These are phyloP conservation scores for Gardenia jasminoides DNA, from an alignment of 257 asterid species.

Conservation along the genomic window DNA sequence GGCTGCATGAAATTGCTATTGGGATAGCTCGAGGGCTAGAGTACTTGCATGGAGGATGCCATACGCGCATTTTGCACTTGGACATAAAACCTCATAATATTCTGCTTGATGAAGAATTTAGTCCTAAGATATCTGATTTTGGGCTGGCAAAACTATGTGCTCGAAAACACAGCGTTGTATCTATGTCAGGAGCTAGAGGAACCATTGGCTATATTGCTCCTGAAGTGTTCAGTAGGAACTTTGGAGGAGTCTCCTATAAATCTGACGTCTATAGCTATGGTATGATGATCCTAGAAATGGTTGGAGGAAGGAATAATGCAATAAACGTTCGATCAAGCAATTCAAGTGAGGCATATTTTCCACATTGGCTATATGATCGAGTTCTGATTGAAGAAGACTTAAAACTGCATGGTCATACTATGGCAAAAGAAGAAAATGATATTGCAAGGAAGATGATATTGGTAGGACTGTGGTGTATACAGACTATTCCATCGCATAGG, in stretches of 20 bases:
- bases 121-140: conserved; percentile 40
- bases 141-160: conserved; percentile 30
- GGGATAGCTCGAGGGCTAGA: conserved; percentile 36
- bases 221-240: conserved; percentile 21
- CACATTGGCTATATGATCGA: conserved; percentile 26
- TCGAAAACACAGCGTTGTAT: conserved; percentile 15
- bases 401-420: neutral
- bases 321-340: neutral
- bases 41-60: conserved; percentile 36
- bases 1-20: conserved; percentile 21
- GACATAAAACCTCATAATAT: conserved; percentile 42
- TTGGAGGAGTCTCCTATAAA: conserved; percentile 30
- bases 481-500: conserved; percentile 22
- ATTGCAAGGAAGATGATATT: conserved; percentile 27
- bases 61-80: conserved; percentile 30
- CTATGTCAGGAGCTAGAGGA: conserved; percentile 26
- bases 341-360: conserved; percentile 25
- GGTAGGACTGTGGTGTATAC: neutral
- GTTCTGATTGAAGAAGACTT: conserved; percentile 9
- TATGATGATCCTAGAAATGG: conserved; percentile 38
- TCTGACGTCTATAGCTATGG: conserved; percentile 39
- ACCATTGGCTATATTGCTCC: conserved; percentile 39
- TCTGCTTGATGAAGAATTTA: conserved; percentile 29
- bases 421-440: conserved; percentile 12
- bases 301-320: conserved; percentile 24